Conservation (phyloP, 345 rosid genomes). For the Pistacia vera region DNA sequence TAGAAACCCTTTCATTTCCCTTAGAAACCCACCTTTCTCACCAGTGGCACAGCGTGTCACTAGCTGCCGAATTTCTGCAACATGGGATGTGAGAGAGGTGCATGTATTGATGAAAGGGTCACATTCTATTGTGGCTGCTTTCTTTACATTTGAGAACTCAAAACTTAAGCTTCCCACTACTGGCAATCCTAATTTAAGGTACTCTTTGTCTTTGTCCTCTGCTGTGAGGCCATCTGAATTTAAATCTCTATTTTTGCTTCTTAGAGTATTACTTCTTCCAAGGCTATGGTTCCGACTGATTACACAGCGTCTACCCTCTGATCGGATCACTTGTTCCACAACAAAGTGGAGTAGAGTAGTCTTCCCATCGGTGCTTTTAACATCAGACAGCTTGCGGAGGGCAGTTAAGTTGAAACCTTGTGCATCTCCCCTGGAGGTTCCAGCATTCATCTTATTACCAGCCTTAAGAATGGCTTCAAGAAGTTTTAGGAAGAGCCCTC, state of each 20-base stretch:
- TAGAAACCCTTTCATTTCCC: slow-evolving; percentile 66
- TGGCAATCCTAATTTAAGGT: slow-evolving; percentile 54
- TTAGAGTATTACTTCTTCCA: slow-evolving; percentile 20
- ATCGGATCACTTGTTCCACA: slow-evolving; percentile 71
- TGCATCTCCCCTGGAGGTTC: slow-evolving; percentile 89
- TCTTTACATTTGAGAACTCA: slow-evolving; percentile 65
- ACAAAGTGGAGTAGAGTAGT: slow-evolving; percentile 83
- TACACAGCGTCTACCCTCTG: slow-evolving; percentile 56
- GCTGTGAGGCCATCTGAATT: slow-evolving; percentile 24
- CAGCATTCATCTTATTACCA: slow-evolving; percentile 85
- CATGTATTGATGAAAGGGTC: slow-evolving; percentile 48
- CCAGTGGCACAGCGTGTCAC: slow-evolving; percentile 27
- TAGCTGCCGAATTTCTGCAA: slow-evolving; percentile 44
- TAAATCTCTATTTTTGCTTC: not conserved
- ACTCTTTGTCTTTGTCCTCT: slow-evolving; percentile 49
- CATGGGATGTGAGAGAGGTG: slow-evolving; percentile 46
- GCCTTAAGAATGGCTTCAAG: slow-evolving; percentile 89
- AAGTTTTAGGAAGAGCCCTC: slow-evolving; percentile 74
- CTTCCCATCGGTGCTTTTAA: slow-evolving; percentile 75
- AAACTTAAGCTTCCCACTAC: slow-evolving; percentile 43
- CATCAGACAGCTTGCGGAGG: slow-evolving; percentile 66
- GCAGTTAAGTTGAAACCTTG: slow-evolving; percentile 72
- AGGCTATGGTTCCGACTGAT: slow-evolving; percentile 26
- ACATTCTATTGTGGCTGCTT: slow-evolving; percentile 57
- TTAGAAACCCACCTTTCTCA: slow-evolving; percentile 45